phyloP scores from a whole-genome alignment of 345 rosid species.

The Ceriops tagal region DNA sequence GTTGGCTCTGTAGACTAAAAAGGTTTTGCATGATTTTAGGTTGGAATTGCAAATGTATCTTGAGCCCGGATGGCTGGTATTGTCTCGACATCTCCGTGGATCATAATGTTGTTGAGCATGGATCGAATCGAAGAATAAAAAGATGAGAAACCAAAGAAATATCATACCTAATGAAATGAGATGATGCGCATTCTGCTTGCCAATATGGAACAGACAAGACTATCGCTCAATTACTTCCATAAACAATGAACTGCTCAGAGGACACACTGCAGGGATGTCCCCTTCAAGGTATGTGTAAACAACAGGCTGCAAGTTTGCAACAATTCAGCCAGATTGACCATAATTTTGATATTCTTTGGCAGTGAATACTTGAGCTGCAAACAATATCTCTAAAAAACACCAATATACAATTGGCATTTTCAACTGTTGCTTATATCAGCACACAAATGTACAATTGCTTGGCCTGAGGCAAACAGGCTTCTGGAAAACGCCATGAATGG shows the following conservation, averaged over 20 bases:
- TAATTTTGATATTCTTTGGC: too few relatives aligned
- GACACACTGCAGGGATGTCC: neutral
- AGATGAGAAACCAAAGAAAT: slow-evolving; percentile 28
- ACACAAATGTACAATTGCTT: too few relatives aligned
- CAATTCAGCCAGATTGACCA: too few relatives aligned
- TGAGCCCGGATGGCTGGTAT: slow-evolving; percentile 32
- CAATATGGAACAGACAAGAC: neutral
- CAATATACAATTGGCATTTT: too few relatives aligned
- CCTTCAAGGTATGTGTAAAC: neutral
- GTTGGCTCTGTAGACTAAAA: slow-evolving; percentile 45
- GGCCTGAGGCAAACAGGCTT: too few relatives aligned
- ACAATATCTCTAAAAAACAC: too few relatives aligned
- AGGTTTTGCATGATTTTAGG: slow-evolving; percentile 35
- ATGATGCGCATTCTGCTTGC: neutral
- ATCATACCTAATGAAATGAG: slow-evolving; percentile 24
- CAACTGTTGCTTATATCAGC: too few relatives aligned
- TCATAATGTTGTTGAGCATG: slow-evolving; percentile 45
- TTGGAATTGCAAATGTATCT: slow-evolving; percentile 43
- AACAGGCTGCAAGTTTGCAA: too few relatives aligned
- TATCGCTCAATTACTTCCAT: neutral
- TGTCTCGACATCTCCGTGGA: slow-evolving; percentile 24
- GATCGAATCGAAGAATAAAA: slow-evolving; percentile 9
- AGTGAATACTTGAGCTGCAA: too few relatives aligned
- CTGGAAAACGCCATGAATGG: too few relatives aligned
- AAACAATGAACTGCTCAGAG: neutral